Percentiles rank a stretch among this genome's conserved stretches.
These are phyloP conservation scores for Gossypium ekmanianum DNA, from an alignment of 345 rosid species.

Conservation along the genomic window DNA sequence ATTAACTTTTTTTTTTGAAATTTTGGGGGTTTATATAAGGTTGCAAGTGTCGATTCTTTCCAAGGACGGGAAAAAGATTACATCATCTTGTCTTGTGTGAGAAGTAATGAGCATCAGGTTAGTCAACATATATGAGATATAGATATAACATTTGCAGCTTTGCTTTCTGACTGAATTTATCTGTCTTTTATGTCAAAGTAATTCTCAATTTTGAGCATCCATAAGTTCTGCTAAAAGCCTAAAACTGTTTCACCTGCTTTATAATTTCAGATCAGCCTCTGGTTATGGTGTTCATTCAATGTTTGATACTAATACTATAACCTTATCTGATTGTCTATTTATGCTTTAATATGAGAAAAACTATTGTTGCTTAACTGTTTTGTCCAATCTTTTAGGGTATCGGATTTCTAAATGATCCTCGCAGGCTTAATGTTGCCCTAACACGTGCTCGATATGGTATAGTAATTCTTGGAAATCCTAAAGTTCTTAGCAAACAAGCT, in stretches of 20 bases:
- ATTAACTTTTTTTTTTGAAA: neutral
- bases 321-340: neutral
- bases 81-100: constrained; percentile 95
- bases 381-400: constrained; percentile 63
- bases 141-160: too few species aligned
- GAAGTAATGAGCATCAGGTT: constrained; percentile 99
- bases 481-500: constrained; percentile 98
- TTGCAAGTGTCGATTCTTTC: constrained; percentile 98
- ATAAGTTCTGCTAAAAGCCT: neutral
- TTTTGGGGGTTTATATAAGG: constrained; percentile 33
- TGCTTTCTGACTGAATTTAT: neutral
- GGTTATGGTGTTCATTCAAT: neutral
- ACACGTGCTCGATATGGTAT: constrained; percentile 99
- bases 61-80: constrained; percentile 99
- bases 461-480: constrained; percentile 95
- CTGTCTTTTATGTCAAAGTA: neutral
- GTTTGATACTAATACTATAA: neutral
- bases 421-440: constrained; percentile 95
- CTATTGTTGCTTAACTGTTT: constrained; percentile 10
- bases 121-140: constrained; percentile 17
- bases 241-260: neutral
- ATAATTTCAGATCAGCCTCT: constrained; percentile 1
- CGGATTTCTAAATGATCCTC: constrained; percentile 99
- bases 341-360: neutral
- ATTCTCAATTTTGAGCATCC: neutral